Base-by-base conservation (phyloP, 2,329 filamentous ascomycete species). In the Apiospora arundinis region DNA sequence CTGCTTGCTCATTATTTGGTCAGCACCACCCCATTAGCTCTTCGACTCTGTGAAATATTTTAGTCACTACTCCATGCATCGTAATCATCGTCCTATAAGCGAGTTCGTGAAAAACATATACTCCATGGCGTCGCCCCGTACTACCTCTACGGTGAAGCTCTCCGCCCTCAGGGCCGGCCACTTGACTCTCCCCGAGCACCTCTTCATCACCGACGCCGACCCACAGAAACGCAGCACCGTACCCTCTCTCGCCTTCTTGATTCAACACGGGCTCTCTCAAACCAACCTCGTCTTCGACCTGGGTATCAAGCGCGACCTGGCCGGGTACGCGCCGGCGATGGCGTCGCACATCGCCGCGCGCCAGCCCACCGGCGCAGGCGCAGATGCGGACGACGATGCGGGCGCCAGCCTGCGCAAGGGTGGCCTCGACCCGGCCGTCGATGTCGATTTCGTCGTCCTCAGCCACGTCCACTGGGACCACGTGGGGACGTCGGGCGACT, bases 391-490 rank as follows among this genome's bases (percentile, higher is more conserved):
- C 1, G 49, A 56, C 14, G 49, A 56, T 83, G 83, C 18, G 49
- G 82, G 81, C 1, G 79, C 76, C 7, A 81, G 77, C 60, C 74
- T 88, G 49, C 76, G 77, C 67, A 71, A 73, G 4, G 78, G 77
- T 12, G 56, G 68, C 14, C 48, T 45, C 48, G 69, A 63, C 7
- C 12, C 49, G 14, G 49, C 49, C 14, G 8, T 14, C 25, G 72
- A 75, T 25, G 76, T 83, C 46, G 75, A 81, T 67, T 49, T 75
- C 0, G 77, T 82, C 7, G 77, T 90, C 9, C 77, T 88, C 1
- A 86, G 84, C 74, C 88, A 90, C 72, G 82, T 87, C 0, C 88
- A 90, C 74, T 89, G 86, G 82, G 88, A 90, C 74, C 88, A 90
- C 73, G 82, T 86, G 48, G 89, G 88, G n/a, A 88, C 86, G 5